A percentile compares a stretch with the other conserved stretches of the same genome.
These are phyloP conservation scores for Populus hybrid DNA, from an alignment of 441 rosid species.

Conservation along the genomic window DNA sequence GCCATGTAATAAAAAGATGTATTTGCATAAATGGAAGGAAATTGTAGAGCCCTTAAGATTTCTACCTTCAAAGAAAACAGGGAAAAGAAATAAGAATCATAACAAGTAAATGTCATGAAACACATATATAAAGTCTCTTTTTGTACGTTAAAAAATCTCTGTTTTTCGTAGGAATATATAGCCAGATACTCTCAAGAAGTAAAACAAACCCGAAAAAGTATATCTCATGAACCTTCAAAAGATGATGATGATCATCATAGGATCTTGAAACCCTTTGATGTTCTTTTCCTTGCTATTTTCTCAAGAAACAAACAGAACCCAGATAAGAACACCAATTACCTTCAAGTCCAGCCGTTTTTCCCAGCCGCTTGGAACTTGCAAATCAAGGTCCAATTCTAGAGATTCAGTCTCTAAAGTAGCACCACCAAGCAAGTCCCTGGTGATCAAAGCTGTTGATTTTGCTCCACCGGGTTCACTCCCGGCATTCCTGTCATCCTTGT, in stretches of 20 bases:
- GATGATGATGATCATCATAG: background rate
- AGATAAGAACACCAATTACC: conserved; percentile 34
- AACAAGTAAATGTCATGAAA: no score
- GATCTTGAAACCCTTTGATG: background rate
- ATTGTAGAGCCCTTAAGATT: no score
- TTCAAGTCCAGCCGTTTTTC: conserved; percentile 86
- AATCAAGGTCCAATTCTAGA: conserved; percentile 77
- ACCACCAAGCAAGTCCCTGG: conserved; percentile 68
- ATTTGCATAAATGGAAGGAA: no score
- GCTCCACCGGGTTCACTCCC: conserved; percentile 5
- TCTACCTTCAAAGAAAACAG: no score
- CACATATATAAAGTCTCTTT: no score
- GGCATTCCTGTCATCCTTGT: background rate
- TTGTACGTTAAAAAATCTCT: no score
- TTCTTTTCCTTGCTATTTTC: conserved; percentile 1
- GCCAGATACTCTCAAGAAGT: no score
- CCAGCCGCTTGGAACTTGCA: conserved; percentile 81
- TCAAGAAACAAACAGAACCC: conserved; percentile 24
- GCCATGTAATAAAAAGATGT: no score
- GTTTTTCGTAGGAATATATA: no score
- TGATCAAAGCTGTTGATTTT: conserved; percentile 41
- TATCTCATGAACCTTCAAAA: background rate
- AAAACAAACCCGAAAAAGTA: no score
- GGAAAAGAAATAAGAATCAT: no score
- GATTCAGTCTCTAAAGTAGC: conserved; percentile 30